Evolutionary conservation across 805 yeast species (phyloP).

Genomic region (Cyberlindnera sargentensis): DNA sequence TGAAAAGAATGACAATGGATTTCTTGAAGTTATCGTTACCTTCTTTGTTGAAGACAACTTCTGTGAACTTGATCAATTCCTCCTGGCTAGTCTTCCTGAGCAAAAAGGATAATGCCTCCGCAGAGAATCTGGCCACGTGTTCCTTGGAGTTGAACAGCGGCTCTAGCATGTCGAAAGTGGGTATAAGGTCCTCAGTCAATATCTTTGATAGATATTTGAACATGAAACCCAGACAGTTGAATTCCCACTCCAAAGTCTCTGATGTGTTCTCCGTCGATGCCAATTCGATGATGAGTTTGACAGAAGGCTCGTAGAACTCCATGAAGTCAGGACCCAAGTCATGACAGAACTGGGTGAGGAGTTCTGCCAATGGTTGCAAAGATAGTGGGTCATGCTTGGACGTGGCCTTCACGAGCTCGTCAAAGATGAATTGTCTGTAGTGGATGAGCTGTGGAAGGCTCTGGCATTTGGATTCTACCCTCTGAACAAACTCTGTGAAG

Average conservation of each 20-base stretch:
- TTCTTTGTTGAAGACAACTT: slow-evolving; percentile 32
- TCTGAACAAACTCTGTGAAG: slow-evolving; percentile 56
- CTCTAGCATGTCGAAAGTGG: slow-evolving; percentile 59
- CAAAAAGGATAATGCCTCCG: slow-evolving; percentile 84
- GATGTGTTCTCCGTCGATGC: slow-evolving; percentile 42
- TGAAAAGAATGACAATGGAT: slow-evolving; percentile 52
- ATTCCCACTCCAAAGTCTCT: slow-evolving; percentile 72
- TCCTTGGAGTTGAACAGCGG: slow-evolving; percentile 62
- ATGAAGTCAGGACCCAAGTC: slow-evolving; percentile 91
- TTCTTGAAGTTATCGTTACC: slow-evolving; percentile 42
- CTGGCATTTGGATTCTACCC: slow-evolving; percentile 47
- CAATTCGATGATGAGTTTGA: slow-evolving; percentile 44
- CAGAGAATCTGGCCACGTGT: slow-evolving; percentile 72
- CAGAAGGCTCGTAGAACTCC: slow-evolving; percentile 51
- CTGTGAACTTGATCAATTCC: slow-evolving; percentile 40
- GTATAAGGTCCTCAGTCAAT: slow-evolving; percentile 52
- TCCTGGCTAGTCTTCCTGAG: slow-evolving; percentile 57
- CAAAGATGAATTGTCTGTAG: slow-evolving; percentile 58
- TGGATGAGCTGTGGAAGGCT: slow-evolving; percentile 77
- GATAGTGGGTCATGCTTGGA: slow-evolving; percentile 58
- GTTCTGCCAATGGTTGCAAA: slow-evolving; percentile 74
- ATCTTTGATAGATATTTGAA: slow-evolving; percentile 78
- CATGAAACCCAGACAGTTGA: slow-evolving; percentile 77
- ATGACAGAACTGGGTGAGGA: slow-evolving; percentile 78
- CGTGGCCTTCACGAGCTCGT: slow-evolving; percentile 40